phyloP scores from a whole-genome alignment of 257 asterid genomes.

The Apocynum venetum region DNA sequence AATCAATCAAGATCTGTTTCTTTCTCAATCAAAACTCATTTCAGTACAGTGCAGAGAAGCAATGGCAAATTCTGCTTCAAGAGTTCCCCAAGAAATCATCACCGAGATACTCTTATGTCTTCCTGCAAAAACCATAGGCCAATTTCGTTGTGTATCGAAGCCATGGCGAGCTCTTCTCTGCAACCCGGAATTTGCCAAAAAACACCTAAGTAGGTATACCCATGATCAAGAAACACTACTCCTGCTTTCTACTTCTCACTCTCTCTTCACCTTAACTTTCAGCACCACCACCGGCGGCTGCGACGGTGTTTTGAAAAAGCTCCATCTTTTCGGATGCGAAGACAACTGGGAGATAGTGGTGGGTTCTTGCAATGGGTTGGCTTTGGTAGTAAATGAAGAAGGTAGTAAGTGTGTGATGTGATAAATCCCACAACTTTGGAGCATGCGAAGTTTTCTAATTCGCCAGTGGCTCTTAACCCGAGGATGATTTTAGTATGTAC shows the following conservation, averaged over 20 bases:
- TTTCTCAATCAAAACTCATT: not conserved
- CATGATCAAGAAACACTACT: conserved; percentile 16
- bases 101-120: conserved; percentile 24
- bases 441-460: conserved; percentile 13
- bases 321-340: not conserved
- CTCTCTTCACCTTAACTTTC: conserved; percentile 14
- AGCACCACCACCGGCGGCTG: not conserved
- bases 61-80: not conserved
- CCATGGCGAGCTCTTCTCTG: conserved; percentile 25
- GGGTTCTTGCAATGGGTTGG: conserved; percentile 36
- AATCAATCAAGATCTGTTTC: not conserved
- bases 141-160: conserved; percentile 32
- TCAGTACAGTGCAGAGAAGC: not conserved
- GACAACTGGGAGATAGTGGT: conserved; percentile 6
- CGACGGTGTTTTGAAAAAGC: not conserved
- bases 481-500: conserved; percentile 17
- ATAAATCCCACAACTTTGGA: conserved; percentile 39
- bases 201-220: conserved; percentile 20
- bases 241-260: conserved; percentile 9
- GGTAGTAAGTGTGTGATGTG: conserved; percentile 17
- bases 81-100: conserved; percentile 31
- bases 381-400: conserved; percentile 15
- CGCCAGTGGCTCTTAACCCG: conserved; percentile 20
- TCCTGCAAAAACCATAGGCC: conserved; percentile 32
- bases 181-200: conserved; percentile 21